Conservation (phyloP, 345 rosid genomes). For the Pistacia integerrima region DNA sequence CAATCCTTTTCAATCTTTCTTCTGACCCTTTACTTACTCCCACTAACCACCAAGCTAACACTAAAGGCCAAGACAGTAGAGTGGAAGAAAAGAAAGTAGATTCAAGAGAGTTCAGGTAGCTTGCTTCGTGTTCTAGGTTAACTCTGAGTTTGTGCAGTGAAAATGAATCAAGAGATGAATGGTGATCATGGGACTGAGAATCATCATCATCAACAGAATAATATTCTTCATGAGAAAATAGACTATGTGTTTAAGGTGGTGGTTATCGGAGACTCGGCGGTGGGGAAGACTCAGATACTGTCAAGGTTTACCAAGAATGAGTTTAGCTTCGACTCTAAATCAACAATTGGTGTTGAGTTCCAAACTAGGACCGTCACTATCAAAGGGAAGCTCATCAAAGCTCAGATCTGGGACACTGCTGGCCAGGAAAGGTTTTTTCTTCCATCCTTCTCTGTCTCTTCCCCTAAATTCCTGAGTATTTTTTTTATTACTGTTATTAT, state of each 20-base stretch:
- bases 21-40: conserved; percentile 10
- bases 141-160: not conserved
- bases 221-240: conserved; percentile 44
- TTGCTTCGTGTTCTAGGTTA: not conserved
- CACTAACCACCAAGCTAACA: conserved; percentile 6
- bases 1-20: not conserved
- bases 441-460: not conserved
- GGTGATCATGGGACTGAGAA: conserved; percentile 40
- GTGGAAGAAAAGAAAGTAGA: not conserved
- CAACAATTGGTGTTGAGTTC: conserved; percentile 90
- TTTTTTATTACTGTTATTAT: not conserved
- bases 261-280: conserved; percentile 85
- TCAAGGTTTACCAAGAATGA: conserved; percentile 74
- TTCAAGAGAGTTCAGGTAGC: not conserved
- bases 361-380: conserved; percentile 70
- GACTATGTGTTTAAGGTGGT: conserved; percentile 80
- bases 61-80: conserved; percentile 15
- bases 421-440: conserved; percentile 80
- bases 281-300: conserved; percentile 76
- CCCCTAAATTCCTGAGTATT: not conserved
- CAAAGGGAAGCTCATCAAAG: conserved; percentile 65
- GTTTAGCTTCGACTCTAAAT: conserved; percentile 73
- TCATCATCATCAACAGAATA: conserved; percentile 19
- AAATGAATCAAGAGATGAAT: conserved; percentile 70
- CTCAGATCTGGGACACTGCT: conserved; percentile 98